Evolutionary conservation across 176 grass and related monocot genomes (phyloP).

Genomic region (Pontederia paniculata): DNA sequence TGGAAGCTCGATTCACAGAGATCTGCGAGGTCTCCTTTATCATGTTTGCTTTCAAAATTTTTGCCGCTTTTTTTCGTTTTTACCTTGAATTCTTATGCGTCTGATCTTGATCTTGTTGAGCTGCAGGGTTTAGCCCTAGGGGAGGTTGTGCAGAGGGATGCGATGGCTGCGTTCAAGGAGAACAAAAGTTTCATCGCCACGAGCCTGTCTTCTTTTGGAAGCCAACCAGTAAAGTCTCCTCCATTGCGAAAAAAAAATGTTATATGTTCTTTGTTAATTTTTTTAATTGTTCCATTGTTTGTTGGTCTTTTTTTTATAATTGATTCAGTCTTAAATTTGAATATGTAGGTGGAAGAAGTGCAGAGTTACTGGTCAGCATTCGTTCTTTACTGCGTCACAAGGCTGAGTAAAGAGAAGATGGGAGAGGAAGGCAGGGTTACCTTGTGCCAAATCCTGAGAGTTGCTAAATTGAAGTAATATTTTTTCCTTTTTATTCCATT

Average conservation of each 20-base stretch:
- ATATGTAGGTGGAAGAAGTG: constrained; percentile 45
- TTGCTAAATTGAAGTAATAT: constrained; percentile 51
- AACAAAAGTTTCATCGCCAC: constrained; percentile 30
- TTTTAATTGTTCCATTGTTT: constrained; percentile 5
- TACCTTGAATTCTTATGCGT: constrained; percentile 4
- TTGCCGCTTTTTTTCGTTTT: not conserved
- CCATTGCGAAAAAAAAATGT: not conserved
- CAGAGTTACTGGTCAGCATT: constrained; percentile 57
- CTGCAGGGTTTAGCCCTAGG: constrained; percentile 38
- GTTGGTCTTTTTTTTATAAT: constrained; percentile 8
- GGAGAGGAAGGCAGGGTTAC: constrained; percentile 31
- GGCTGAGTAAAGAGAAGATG: constrained; percentile 28
- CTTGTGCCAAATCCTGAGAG: constrained; percentile 52
- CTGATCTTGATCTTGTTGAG: constrained; percentile 2
- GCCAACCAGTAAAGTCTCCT: constrained; percentile 27
- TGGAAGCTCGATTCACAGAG: constrained; percentile 39
- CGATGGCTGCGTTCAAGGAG: constrained; percentile 38
- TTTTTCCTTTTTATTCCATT: constrained; percentile 5
- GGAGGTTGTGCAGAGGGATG: constrained; percentile 32
- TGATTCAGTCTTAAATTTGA: constrained; percentile 17
- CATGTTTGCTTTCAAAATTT: constrained; percentile 1
- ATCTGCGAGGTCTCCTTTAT: constrained; percentile 54
- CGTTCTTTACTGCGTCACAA: constrained; percentile 52
- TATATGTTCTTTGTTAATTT: not conserved
- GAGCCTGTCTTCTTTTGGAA: constrained; percentile 33